Percentiles rank a stretch among this genome's conserved stretches.
Evolutionary conservation across 805 yeast genomes (phyloP).

Genomic region (Candida takata): DNA sequence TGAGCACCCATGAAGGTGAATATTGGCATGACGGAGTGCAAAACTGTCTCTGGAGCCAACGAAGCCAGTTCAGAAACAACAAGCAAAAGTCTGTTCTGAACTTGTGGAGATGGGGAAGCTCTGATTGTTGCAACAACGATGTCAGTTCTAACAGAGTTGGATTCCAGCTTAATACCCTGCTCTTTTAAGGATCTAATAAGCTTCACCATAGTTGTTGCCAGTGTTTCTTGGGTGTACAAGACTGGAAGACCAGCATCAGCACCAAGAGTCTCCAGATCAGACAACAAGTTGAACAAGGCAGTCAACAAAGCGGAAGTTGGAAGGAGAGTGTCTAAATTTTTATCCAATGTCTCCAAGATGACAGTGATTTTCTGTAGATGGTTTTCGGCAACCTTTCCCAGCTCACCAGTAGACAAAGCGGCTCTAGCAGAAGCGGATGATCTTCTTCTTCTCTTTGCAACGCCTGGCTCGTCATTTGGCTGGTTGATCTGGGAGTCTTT

Average conservation of each 20-base stretch:
- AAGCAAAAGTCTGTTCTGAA: constrained; percentile 79
- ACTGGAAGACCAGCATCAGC: constrained; percentile 90
- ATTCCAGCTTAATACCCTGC: constrained; percentile 38
- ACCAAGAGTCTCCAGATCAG: constrained; percentile 78
- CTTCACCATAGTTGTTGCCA: constrained; percentile 78
- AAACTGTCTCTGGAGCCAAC: constrained; percentile 80
- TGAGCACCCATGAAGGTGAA: constrained; percentile 99
- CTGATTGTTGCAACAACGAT: constrained; percentile 86
- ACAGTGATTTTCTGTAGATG: constrained; percentile 76
- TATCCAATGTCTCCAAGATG: constrained; percentile 73
- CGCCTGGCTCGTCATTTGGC: constrained; percentile 30
- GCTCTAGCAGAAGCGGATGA: constrained; percentile 72
- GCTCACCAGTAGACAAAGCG: constrained; percentile 61
- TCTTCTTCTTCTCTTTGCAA: constrained; percentile 77
- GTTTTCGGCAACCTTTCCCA: constrained; percentile 65
- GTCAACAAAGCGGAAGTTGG: constrained; percentile 40
- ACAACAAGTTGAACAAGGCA: constrained; percentile 51
- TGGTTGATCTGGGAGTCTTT: constrained; percentile 51
- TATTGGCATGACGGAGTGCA: constrained; percentile 98
- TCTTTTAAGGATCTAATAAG: constrained; percentile 51
- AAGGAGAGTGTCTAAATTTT: constrained; percentile 23
- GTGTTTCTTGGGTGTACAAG: constrained; percentile 80
- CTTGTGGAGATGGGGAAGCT: constrained; percentile 86
- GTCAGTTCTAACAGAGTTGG: constrained; percentile 76
- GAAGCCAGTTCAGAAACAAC: constrained; percentile 85